phyloP scores from a whole-genome alignment of 768 basidiomycete genomes.

The Trametes gibbosa region DNA sequence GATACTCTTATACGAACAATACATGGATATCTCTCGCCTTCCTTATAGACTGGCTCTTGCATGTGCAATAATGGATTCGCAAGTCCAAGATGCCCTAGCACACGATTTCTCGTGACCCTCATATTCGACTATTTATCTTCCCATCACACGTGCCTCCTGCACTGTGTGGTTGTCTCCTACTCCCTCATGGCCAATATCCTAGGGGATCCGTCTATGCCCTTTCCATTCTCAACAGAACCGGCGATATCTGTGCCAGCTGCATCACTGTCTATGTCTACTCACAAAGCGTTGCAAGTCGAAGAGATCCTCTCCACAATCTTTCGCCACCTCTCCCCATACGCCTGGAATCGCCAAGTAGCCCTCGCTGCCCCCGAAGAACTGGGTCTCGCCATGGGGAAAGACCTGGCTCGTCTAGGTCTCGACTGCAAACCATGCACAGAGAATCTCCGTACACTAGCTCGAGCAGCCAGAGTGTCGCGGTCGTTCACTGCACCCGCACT shows the following conservation, averaged over 20 bases:
- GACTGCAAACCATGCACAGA: not conserved
- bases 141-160: too few species aligned
- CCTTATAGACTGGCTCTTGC: too few species aligned
- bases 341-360: not conserved
- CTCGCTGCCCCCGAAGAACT: not conserved
- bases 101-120: too few species aligned
- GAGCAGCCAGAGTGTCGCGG: not conserved
- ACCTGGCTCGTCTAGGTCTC: not conserved
- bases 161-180: too few species aligned
- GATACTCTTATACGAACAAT: too few species aligned
- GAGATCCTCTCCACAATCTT: not conserved
- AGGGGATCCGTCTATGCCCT: not conserved
- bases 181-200: too few species aligned
- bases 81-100: too few species aligned
- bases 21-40: too few species aligned
- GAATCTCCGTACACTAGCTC: not conserved
- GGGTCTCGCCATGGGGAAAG: not conserved
- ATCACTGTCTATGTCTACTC: not conserved
- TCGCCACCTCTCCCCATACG: slow-evolving; percentile 4
- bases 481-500: not conserved
- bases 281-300: slow-evolving; percentile 2
- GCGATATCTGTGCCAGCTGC: too few species aligned
- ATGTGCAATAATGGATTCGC: too few species aligned
- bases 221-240: not conserved
- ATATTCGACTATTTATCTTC: too few species aligned